A percentile compares a stretch with the other conserved stretches of the same genome.
phyloP scores from a whole-genome alignment of 345 rosid species.

The Arabidopsis arenosa region DNA sequence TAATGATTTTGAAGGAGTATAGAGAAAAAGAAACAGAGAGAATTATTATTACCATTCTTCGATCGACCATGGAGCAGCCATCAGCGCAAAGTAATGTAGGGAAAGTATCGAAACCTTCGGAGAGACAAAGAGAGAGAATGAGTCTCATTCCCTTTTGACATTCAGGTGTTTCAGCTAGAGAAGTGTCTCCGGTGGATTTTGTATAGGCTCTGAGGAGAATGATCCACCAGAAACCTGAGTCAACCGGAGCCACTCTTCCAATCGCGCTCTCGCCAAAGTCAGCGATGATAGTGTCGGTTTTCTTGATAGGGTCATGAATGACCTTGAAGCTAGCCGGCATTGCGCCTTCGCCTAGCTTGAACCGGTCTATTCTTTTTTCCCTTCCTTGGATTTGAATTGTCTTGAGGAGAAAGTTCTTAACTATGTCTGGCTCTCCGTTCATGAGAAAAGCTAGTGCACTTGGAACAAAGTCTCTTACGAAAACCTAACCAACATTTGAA shows the following conservation, averaged over 20 bases:
- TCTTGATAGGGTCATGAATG: conserved; percentile 63
- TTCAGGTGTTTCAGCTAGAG: conserved; percentile 73
- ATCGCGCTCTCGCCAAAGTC: conserved; percentile 92
- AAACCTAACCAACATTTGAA: conserved; percentile 54
- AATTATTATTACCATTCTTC: conserved; percentile 66
- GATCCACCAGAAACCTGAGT: conserved; percentile 95
- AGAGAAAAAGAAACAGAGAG: background rate
- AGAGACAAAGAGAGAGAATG: conserved; percentile 69
- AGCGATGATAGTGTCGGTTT: conserved; percentile 64
- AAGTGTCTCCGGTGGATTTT: conserved; percentile 72
- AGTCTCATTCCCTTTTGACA: conserved; percentile 87
- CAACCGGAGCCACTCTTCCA: conserved; percentile 93
- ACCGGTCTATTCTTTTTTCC: conserved; percentile 78
- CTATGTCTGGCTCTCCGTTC: conserved; percentile 86
- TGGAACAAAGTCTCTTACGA: conserved; percentile 86
- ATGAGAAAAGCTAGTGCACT: conserved; percentile 83
- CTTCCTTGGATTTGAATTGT: conserved; percentile 74
- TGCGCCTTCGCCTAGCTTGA: conserved; percentile 87
- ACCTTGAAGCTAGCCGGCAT: conserved; percentile 96
- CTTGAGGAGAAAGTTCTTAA: conserved; percentile 75
- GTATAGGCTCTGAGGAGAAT: conserved; percentile 84
- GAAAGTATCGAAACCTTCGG: conserved; percentile 86
- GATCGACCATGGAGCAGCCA: conserved; percentile 86
- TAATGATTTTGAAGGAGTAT: background rate
- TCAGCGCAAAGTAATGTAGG: conserved; percentile 86